Evolutionary conservation across 768 basidiomycete genomes (phyloP), one percentile per base, ranked within the genome.

Genomic region (Lactarius evosmus): DNA sequence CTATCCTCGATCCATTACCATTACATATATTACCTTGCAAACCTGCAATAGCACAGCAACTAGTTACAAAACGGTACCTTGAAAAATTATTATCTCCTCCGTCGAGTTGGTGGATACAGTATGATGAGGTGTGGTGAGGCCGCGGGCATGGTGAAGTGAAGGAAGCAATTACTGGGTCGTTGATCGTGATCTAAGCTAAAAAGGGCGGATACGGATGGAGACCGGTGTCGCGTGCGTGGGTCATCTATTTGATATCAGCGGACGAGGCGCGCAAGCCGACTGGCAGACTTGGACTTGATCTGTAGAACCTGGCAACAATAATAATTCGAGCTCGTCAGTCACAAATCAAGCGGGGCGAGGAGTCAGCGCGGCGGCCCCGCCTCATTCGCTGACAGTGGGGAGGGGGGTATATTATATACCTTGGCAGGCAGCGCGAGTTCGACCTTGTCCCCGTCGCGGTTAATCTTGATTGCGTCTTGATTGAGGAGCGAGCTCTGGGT

Each of bases 231-330:
- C 36, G 36, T 44, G 32, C 36, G 36, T 44, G 19, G 9, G 19
- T 58, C 32, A 17, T 29, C 32, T 22, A 30, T 50, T 34, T 19
- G 29, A 53, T 52, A 25, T 60, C 30, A 64, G 55, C 29, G 53
- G 22, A 7, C 16, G 25, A 65, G 58, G 34, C 44, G 19, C 33
- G 58, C 58, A 29, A 60, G 58, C 27, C 59, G 63, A 55, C 58
- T 59, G 34, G 44, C 58, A 59, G 58, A 55, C 44, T 50, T 64
- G 63, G 58, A 55, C 44, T 50, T 64, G 63, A 59, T 54, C 63
- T 64, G 34, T 3, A 7, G n/a, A 55, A 12, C 34, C 32, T 32
- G 36, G 8, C 29, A 8, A n/a, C n/a, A n/a, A n/a, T n/a, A n/a
- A n/a, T n/a, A 29, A 7, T 19, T 3, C 32, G n/a, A 54, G 29